A percentile compares a stretch with the other conserved stretches of the same genome.
These are phyloP conservation scores for Zarea fungicola DNA, from an alignment of 2,329 filamentous ascomycete genomes.

Conservation along the genomic window DNA sequence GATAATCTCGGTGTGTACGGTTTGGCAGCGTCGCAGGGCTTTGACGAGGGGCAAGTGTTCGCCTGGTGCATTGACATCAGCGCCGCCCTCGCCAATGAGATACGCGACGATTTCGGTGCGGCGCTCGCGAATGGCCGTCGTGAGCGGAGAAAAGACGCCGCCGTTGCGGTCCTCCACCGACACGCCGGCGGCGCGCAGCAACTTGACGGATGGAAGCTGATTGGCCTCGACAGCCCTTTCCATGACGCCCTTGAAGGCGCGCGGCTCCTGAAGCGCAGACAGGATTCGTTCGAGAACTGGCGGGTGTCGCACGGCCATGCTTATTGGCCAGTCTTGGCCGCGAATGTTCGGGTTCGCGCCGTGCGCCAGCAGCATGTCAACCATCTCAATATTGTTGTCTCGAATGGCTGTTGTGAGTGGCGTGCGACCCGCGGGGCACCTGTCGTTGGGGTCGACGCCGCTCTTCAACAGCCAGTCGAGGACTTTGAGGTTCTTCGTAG, in stretches of 20 bases:
- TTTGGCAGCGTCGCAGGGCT: conserved; percentile 54
- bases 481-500: conserved; percentile 55
- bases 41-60: conserved; percentile 69
- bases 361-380: conserved; percentile 52
- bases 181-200: conserved; percentile 59
- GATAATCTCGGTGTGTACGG: conserved; percentile 54
- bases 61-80: conserved; percentile 61
- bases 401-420: conserved; percentile 62
- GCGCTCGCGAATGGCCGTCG: conserved; percentile 60
- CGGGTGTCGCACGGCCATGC: conserved; percentile 61
- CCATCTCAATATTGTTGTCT: conserved; percentile 52
- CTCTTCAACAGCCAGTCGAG: conserved; percentile 56
- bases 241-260: conserved; percentile 60
- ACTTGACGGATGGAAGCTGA: conserved; percentile 61
- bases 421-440: conserved; percentile 51
- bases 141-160: conserved; percentile 66
- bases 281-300: conserved; percentile 55
- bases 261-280: conserved; percentile 50
- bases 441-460: conserved; percentile 56
- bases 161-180: conserved; percentile 68
- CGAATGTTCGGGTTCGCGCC: conserved; percentile 59
- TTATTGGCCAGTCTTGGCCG: conserved; percentile 66
- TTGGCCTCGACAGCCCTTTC: conserved; percentile 64
- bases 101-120: conserved; percentile 55
- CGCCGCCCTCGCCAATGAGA: conserved; percentile 56